Evolutionary conservation across 371 early-diverging fungal species (phyloP).

Genomic region (Syncephalis plumigaleata): DNA sequence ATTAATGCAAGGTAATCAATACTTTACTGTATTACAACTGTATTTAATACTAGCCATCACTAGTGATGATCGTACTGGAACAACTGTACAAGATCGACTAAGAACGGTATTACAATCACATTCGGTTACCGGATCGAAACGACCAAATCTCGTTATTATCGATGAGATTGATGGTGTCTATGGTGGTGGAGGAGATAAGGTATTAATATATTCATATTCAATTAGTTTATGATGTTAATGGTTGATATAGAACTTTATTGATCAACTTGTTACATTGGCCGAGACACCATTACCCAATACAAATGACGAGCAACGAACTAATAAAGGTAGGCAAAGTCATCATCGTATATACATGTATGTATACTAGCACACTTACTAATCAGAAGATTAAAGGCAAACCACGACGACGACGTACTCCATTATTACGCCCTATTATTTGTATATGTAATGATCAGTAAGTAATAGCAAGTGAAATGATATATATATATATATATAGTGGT

Average conservation of each 20-base stretch:
- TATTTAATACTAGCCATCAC: no score
- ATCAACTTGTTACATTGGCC: constrained; percentile 43
- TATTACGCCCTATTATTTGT: constrained; percentile 89
- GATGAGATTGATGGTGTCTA: constrained; percentile 96
- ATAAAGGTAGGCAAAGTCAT: no score
- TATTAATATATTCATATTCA: constrained; percentile 7
- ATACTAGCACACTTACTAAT: no score
- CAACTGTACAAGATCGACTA: constrained; percentile 49
- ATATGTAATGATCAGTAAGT: constrained; percentile 90
- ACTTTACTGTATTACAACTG: not conserved
- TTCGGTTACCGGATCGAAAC: constrained; percentile 33
- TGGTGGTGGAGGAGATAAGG: constrained; percentile 37
- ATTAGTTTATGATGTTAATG: constrained; percentile 4
- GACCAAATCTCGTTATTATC: constrained; percentile 76
- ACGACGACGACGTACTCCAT: constrained; percentile 1
- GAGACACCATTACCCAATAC: not conserved
- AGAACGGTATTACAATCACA: constrained; percentile 59
- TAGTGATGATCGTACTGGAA: constrained; percentile 89
- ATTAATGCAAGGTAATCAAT: constrained; percentile 85
- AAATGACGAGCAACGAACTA: no score
- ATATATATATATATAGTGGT: not conserved
- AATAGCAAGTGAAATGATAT: not conserved
- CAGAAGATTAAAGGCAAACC: not conserved
- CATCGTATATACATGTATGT: no score
- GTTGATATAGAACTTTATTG: constrained; percentile 29